Base-by-base conservation (phyloP, 2,329 filamentous ascomycete species). In the Uncinocarpus reesii region DNA sequence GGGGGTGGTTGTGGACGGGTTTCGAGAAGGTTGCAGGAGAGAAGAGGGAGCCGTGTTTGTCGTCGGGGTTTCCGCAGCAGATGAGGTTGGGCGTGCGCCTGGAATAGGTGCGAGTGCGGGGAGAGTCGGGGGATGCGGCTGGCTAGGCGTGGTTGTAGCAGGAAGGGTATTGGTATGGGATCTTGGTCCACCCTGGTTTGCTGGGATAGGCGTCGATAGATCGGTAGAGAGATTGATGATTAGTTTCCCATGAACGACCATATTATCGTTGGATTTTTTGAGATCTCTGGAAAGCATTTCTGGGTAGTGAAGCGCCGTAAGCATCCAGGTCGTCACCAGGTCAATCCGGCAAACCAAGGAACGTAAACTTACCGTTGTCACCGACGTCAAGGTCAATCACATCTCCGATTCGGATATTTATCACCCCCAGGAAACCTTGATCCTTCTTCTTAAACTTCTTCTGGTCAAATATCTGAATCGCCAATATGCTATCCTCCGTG, bases 401-500 rank as follows among this genome's bases (percentile, higher is more conserved):
- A 74, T 93, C 89, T 59, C 92, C 92, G 57, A 98, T 84, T 51
- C 89, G 83, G 59, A 98, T 84, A 65, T 98, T 98, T 62, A 98
- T 95, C 47, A 98, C 92, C 50, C 92, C 92, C 5, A 98, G 76
- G 64, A 98, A 98, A 7, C 92, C 92, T 66, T 98, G 92, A 60
- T 98, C 92, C 87, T 96, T 98, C 80, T 98, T 98, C 77, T 98
- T 98, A 73, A 98, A 98, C 72, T 98, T 98, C 75, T 95, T 95
- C 71, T 98, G 92, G 69, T 98, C 92, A 65, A 98, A 98, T 48
- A 98, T 95, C 65, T 98, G 92, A 40, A 98, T 89, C 6, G 92
- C 92, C 41, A 98, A 76, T 62, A 98, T 95, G 66, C 89, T 94
- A 62, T 95, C 90, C 65, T 98, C 92, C 53, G 83, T 92, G 52